phyloP scores from a whole-genome alignment of 345 rosid species.

The Hevea brasiliensis region DNA sequence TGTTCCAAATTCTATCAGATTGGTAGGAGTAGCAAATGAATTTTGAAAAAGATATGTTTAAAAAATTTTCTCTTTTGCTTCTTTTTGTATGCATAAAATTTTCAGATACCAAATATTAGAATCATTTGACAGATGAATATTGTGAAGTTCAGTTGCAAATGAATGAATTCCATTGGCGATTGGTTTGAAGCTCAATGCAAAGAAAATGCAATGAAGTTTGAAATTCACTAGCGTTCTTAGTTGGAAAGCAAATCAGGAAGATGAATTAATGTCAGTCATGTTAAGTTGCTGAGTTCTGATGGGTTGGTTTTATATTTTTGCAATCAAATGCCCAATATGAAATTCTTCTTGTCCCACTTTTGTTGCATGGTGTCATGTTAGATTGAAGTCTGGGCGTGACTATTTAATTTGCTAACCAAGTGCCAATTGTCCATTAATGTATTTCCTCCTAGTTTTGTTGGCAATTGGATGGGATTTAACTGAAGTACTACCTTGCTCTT shows the following conservation, averaged over 20 bases:
- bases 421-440: not conserved
- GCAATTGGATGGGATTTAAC: not conserved
- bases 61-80: too few relatives aligned
- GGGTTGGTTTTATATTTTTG: not conserved
- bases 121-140: too few relatives aligned
- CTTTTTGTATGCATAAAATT: too few relatives aligned
- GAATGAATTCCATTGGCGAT: too few relatives aligned
- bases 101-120: too few relatives aligned
- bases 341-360: not conserved
- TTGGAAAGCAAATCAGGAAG: not conserved
- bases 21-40: too few relatives aligned
- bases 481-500: not conserved
- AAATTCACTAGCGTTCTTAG: not conserved
- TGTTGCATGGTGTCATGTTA: too few relatives aligned
- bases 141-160: too few relatives aligned
- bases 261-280: not conserved
- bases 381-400: not conserved
- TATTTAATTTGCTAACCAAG: not conserved
- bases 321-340: not conserved
- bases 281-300: not conserved
- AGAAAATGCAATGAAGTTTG: not conserved
- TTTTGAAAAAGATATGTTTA: too few relatives aligned
- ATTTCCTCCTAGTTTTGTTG: not conserved
- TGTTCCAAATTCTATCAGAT: too few relatives aligned
- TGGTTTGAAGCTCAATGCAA: too few relatives aligned